Percentiles rank a stretch among this genome's conserved stretches.
These are phyloP conservation scores for Exobasidium cylindrosporum DNA, from an alignment of 1,284 basidiomycete genomes.

Conservation along the genomic window DNA sequence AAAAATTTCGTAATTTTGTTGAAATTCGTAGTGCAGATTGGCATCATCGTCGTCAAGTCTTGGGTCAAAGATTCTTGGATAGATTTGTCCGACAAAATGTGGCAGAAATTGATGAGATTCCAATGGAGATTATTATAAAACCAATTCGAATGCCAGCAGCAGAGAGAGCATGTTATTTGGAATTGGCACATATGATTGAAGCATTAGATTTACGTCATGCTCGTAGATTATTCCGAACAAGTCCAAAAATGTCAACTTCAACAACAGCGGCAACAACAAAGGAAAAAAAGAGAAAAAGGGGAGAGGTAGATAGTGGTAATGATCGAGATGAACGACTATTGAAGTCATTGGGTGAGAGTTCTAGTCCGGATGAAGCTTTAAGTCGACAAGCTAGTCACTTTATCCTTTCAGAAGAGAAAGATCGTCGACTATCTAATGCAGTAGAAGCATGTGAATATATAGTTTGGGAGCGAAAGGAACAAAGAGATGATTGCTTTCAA, in stretches of 20 bases:
- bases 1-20: constrained; percentile 92
- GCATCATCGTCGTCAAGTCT: constrained; percentile 78
- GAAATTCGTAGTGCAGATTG: constrained; percentile 87
- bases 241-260: constrained; percentile 19
- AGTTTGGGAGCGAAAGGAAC: constrained; percentile 72
- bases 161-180: constrained; percentile 89
- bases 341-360: constrained; percentile 81
- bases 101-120: constrained; percentile 93
- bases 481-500: constrained; percentile 73
- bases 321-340: constrained; percentile 85
- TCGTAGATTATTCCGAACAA: constrained; percentile 33
- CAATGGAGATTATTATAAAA: constrained; percentile 69
- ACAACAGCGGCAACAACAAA: constrained; percentile 8
- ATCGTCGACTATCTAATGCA: constrained; percentile 64
- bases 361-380: constrained; percentile 60
- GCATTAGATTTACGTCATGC: constrained; percentile 72
- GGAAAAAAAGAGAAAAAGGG: constrained; percentile 28
- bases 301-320: constrained; percentile 4
- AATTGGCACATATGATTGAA: constrained; percentile 89
- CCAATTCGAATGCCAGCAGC: constrained; percentile 79
- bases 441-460: constrained; percentile 90
- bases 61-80: constrained; percentile 72
- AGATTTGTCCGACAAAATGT: constrained; percentile 68
- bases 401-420: constrained; percentile 66
- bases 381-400: constrained; percentile 44